Conservation (phyloP, 805 yeast genomes). For the Metschnikowia peoriensis region DNA sequence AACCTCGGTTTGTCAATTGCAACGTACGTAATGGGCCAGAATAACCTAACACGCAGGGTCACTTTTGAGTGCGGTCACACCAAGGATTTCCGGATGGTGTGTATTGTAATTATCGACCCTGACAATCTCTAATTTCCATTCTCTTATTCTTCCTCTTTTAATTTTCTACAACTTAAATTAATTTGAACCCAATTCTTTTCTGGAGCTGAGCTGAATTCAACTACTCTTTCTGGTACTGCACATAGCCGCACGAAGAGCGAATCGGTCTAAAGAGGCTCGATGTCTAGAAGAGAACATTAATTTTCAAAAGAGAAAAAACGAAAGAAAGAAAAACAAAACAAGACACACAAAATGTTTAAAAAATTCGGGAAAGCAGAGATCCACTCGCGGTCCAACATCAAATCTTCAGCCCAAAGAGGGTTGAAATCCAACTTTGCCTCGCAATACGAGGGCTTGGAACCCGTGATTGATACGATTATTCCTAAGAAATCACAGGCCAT, state of each 20-base stretch:
- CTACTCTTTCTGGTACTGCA: background rate
- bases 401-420: conserved; percentile 92
- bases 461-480: conserved; percentile 72
- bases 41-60: conserved; percentile 27
- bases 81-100: conserved; percentile 40
- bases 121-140: conserved; percentile 23
- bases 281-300: background rate
- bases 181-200: too few relatives aligned
- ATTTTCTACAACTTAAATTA: background rate
- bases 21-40: conserved; percentile 40
- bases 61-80: conserved; percentile 48
- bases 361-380: conserved; percentile 81
- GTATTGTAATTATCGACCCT: conserved; percentile 46
- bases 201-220: too few relatives aligned
- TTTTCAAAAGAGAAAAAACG: background rate
- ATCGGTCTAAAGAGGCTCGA: background rate
- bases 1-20: background rate
- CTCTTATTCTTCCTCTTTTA: background rate
- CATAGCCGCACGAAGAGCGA: background rate
- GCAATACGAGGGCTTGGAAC: conserved; percentile 74
- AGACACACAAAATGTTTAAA: conserved; percentile 41
- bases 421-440: conserved; percentile 69
- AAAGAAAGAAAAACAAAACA: background rate
- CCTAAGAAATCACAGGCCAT: conserved; percentile 87
- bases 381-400: conserved; percentile 86